Evolutionary conservation across 2,329 filamentous ascomycete species (phyloP).

Genomic region (Alternaria alternata): DNA sequence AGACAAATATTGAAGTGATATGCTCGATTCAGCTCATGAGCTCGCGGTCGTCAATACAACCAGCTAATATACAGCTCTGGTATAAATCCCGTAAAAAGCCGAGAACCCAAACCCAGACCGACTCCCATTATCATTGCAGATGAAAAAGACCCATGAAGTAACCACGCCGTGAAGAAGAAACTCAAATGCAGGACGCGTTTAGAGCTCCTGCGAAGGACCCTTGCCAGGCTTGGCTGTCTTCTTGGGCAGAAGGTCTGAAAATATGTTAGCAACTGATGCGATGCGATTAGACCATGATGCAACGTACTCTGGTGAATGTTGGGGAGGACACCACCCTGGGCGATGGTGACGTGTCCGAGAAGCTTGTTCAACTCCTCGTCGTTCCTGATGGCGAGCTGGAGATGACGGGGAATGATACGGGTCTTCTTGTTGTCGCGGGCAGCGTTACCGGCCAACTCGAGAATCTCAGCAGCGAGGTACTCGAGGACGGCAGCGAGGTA

Average conservation of each 20-base stretch:
- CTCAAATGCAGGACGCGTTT: slow-evolving; percentile 57
- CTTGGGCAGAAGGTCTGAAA: slow-evolving; percentile 93
- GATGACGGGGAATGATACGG: slow-evolving; percentile 98
- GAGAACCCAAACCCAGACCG: slow-evolving; percentile 67
- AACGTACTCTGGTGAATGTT: slow-evolving; percentile 96
- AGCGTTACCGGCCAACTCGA: slow-evolving; percentile 98
- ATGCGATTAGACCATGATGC: slow-evolving; percentile 1
- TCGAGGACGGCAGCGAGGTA: slow-evolving; percentile 98
- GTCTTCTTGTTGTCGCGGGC: slow-evolving; percentile 99
- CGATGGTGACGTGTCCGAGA: slow-evolving; percentile 93
- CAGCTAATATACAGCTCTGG: slow-evolving; percentile 70
- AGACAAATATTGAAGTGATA: slow-evolving; percentile 36
- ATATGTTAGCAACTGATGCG: slow-evolving; percentile 51
- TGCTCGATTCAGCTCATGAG: slow-evolving; percentile 54
- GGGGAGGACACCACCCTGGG: slow-evolving; percentile 94
- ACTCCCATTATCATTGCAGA: slow-evolving; percentile 81
- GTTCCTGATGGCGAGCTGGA: slow-evolving; percentile 99
- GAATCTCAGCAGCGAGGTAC: slow-evolving; percentile 98
- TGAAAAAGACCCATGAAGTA: slow-evolving; percentile 62
- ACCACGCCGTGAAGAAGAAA: slow-evolving; percentile 54
- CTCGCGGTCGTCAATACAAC: slow-evolving; percentile 57
- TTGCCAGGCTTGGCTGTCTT: slow-evolving; percentile 97
- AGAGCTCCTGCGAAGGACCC: slow-evolving; percentile 93
- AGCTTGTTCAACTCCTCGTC: slow-evolving; percentile 99
- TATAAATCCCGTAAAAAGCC: slow-evolving; percentile 60